A percentile compares a stretch with the other conserved stretches of the same genome.
Conservation (phyloP, 805 yeast species). For the Myxozyma vanderwaltii region DNA sequence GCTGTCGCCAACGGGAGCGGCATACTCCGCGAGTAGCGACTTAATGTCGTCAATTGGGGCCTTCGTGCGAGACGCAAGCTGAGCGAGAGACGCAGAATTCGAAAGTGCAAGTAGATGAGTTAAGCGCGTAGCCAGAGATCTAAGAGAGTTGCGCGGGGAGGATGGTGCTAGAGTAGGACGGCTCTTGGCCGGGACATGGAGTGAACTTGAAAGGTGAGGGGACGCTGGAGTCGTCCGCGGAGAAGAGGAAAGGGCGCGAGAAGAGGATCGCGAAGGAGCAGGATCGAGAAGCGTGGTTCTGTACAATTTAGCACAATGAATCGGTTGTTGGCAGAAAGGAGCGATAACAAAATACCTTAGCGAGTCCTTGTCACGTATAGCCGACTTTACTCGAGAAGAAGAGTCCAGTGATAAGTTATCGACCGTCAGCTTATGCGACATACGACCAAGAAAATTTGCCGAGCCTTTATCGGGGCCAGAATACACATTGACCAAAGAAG, state of each 20-base stretch:
- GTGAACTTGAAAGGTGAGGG: constrained; percentile 21
- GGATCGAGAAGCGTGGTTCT: constrained; percentile 21
- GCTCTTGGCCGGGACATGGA: neutral
- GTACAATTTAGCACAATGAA: neutral
- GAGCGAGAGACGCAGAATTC: constrained; percentile 44
- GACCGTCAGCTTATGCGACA: constrained; percentile 36
- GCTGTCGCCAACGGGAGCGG: constrained; percentile 37
- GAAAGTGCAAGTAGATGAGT: constrained; percentile 54
- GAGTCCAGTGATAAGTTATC: constrained; percentile 22
- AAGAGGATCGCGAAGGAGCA: constrained; percentile 3
- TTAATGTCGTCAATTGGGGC: constrained; percentile 39
- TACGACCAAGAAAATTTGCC: constrained; percentile 28
- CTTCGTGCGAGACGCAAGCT: constrained; percentile 42
- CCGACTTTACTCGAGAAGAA: constrained; percentile 33
- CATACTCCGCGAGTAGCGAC: constrained; percentile 41
- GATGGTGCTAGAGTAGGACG: constrained; percentile 32
- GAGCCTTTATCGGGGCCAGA: neutral
- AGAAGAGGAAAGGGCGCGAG: constrained; percentile 20
- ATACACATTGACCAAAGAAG: constrained; percentile 17
- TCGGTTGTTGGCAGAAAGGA: neutral
- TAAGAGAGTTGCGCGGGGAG: constrained; percentile 34
- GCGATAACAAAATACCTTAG: constrained; percentile 7
- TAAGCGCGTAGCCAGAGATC: constrained; percentile 43
- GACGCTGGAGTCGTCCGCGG: constrained; percentile 28
- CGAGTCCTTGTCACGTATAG: constrained; percentile 19